Conservation (phyloP, 139 green algal species). For the Cymbomonas tetramitiformis region DNA sequence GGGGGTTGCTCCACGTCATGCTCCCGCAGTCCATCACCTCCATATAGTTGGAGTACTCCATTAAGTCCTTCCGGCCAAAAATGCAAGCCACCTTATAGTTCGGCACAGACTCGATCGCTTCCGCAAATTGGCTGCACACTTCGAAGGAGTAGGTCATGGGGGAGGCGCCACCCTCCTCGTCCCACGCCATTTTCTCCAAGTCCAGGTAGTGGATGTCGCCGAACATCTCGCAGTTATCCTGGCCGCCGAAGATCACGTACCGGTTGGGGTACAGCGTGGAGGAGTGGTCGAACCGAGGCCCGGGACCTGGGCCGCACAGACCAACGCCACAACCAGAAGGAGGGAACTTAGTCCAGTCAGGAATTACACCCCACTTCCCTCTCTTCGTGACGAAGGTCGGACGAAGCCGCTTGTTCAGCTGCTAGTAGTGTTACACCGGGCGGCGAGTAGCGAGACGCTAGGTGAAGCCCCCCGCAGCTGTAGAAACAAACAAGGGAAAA, state of each 20-base stretch:
- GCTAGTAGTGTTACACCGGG: too few species aligned
- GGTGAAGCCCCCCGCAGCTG: too few species aligned
- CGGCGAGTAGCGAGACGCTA: too few species aligned
- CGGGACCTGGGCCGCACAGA: too few species aligned
- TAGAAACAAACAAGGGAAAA: too few species aligned
- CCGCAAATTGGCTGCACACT: constrained; percentile 56
- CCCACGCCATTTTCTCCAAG: constrained; percentile 50
- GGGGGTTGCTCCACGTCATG: constrained; percentile 44
- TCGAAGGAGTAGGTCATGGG: constrained; percentile 19
- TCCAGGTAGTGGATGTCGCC: constrained; percentile 59
- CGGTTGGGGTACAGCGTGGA: constrained; percentile 27
- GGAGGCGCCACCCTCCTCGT: constrained; percentile 13
- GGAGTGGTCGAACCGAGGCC: constrained; percentile 35
- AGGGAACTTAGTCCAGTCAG: too few species aligned
- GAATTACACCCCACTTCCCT: too few species aligned
- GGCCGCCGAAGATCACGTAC: constrained; percentile 60
- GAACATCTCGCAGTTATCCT: constrained; percentile 53
- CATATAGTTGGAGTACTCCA: constrained; percentile 55
- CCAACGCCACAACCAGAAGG: too few species aligned
- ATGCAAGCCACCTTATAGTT: constrained; percentile 73
- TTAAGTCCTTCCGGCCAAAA: constrained; percentile 57
- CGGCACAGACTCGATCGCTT: constrained; percentile 62
- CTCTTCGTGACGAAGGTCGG: too few species aligned
- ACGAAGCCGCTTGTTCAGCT: too few species aligned
- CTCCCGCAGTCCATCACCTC: constrained; percentile 63